Percentiles rank a stretch among this genome's conserved stretches.
Conservation (phyloP, 495 filamentous ascomycete species). For the Aspergillus sclerotiicarbonarius region DNA sequence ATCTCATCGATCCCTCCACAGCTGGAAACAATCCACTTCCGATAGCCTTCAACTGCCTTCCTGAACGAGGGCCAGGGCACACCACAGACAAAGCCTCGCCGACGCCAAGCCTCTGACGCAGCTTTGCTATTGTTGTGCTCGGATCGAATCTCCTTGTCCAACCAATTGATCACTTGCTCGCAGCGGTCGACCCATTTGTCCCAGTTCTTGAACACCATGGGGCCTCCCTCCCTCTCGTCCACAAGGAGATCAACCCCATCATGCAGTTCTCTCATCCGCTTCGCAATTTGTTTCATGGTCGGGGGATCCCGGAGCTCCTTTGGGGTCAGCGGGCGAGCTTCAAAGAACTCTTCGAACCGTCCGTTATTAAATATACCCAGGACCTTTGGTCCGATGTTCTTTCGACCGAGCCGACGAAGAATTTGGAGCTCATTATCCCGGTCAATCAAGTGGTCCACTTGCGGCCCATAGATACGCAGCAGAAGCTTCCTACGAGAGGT, state of each 20-base stretch:
- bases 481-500: conserved; percentile 67
- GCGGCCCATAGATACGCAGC: conserved; percentile 89
- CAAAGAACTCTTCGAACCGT: conserved; percentile 92
- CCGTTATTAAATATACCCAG: conserved; percentile 93
- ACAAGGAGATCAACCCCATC: conserved; percentile 84
- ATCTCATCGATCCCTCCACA: conserved; percentile 66
- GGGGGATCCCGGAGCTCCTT: conserved; percentile 75
- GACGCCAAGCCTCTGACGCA: conserved; percentile 56
- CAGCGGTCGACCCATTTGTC: conserved; percentile 87
- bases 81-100: conserved; percentile 75
- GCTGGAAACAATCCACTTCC: conserved; percentile 66
- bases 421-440: conserved; percentile 86
- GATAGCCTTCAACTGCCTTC: conserved; percentile 72
- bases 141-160: conserved; percentile 66
- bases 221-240: conserved; percentile 72
- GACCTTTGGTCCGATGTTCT: conserved; percentile 91
- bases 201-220: conserved; percentile 89
- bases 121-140: conserved; percentile 33
- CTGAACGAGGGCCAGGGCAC: conserved; percentile 81
- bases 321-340: conserved; percentile 74
- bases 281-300: conserved; percentile 92
- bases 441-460: conserved; percentile 95
- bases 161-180: conserved; percentile 70
- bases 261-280: conserved; percentile 94
- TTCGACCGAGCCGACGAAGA: conserved; percentile 77